Evolutionary conservation across 495 filamentous ascomycete species (phyloP), one percentile per base, ranked within the genome.

Genomic region (Lentithecium fluviatile): DNA sequence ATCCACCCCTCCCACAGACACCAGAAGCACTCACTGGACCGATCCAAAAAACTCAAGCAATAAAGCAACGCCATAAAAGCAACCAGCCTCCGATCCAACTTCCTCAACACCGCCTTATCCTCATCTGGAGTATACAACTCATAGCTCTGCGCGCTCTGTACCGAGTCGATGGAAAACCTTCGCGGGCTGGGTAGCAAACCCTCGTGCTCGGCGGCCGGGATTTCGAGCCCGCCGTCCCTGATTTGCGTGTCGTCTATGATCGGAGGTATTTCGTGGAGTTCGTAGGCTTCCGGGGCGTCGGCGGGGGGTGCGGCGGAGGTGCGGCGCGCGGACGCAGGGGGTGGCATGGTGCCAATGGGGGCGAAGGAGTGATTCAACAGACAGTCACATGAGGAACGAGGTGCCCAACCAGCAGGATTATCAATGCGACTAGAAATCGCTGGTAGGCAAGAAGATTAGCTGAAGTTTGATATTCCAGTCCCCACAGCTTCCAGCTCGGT

Each of bases 61-160:
- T 95, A 96, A 21, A 95, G 76, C 32, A 90, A 65, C 1, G 90
- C 89, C 47, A 95, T 76, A 70, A 95, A 95, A 4, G 88, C 70
- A 17, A 95, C 89, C 59, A 96, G 76, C 52, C 78, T 81, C 56
- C 80, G 76, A 71, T 96, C 91, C 63, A 95, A 83, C 66, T 84
- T 88, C 67, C 77, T 81, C 45, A 91, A 77, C 12, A 96, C 85
- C 11, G 78, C 78, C 36, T 71, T 74, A 69, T 95, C 91, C 69
- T 95, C 89, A 34, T 90, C 84, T 0, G 76, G 74, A 2, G 89
- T 93, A 69, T 89, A 96, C 45, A 86, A 72, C 65, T 81, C 77
- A 65, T 79, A 84, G 60, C 77, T 82, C 45, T 79, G 74, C 23
- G 65, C 56, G 12, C 59, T 63, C n/a, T n/a, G n/a, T n/a, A n/a